A percentile compares a stretch with the other conserved stretches of the same genome.
These are phyloP conservation scores for Arctium lappa DNA, from an alignment of 129 eudicot genomes.

Conservation along the genomic window DNA sequence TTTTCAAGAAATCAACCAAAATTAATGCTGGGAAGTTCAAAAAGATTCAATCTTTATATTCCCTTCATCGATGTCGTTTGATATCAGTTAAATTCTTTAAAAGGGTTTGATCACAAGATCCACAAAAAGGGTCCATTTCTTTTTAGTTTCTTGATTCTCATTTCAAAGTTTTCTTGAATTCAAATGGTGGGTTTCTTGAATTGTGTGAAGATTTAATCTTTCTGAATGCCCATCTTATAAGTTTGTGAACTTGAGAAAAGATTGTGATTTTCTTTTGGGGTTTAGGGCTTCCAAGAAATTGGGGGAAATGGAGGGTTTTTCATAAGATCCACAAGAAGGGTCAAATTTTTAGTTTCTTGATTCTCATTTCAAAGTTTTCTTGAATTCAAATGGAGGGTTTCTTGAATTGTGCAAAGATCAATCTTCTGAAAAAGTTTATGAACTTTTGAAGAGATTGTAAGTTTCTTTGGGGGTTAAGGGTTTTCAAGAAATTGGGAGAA, in stretches of 20 bases:
- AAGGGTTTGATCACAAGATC: conserved; percentile 28
- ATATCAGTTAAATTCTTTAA: conserved; percentile 49
- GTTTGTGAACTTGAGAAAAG: conserved; percentile 24
- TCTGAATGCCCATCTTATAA: not conserved
- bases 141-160: not conserved
- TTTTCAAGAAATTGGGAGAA: not conserved
- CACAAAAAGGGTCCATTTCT: conserved; percentile 11
- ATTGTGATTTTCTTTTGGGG: conserved; percentile 35
- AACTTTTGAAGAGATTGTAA: conserved; percentile 19
- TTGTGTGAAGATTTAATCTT: conserved; percentile 1
- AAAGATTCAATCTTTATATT: conserved; percentile 28
- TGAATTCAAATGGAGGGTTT: conserved; percentile 32
- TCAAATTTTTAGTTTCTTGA: not conserved
- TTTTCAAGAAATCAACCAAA: conserved; percentile 9
- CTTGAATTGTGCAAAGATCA: conserved; percentile 12
- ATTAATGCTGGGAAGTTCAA: conserved; percentile 30
- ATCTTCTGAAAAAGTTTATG: conserved; percentile 17
- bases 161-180: not conserved
- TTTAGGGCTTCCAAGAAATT: not conserved
- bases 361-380: not conserved
- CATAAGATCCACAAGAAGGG: not conserved
- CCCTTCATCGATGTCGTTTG: conserved; percentile 62
- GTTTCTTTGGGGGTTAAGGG: conserved; percentile 30
- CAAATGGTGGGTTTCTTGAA: conserved; percentile 35
- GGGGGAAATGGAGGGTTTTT: not conserved